Percentiles rank a stretch among this genome's conserved stretches.
Conservation (phyloP, 257 asterid genomes). For the Gentiana straminea region DNA sequence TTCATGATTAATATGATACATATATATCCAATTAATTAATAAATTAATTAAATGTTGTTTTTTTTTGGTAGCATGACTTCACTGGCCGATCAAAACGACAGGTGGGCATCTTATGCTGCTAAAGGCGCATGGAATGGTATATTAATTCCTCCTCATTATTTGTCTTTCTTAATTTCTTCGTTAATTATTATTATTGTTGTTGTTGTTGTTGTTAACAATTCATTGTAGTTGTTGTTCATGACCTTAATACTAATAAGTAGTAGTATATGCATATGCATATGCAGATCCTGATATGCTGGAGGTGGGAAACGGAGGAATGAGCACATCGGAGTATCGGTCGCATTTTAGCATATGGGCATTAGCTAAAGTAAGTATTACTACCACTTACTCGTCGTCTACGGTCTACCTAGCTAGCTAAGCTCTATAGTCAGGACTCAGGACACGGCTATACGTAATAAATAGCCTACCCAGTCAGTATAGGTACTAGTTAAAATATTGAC, state of each 20-base stretch:
- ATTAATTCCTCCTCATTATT: background rate
- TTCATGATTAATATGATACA: too few relatives aligned
- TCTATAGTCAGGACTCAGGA: too few relatives aligned
- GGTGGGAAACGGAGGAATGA: slow-evolving; percentile 97
- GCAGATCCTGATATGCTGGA: slow-evolving; percentile 98
- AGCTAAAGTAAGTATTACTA: slow-evolving; percentile 44
- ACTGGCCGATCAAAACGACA: slow-evolving; percentile 69
- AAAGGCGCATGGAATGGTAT: slow-evolving; percentile 97
- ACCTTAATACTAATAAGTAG: background rate
- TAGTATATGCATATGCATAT: background rate
- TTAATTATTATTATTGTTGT: background rate
- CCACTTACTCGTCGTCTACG: background rate
- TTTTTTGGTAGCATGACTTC: slow-evolving; percentile 52
- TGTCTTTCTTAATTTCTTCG: background rate
- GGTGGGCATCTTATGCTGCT: slow-evolving; percentile 81
- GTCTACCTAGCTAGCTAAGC: too few relatives aligned
- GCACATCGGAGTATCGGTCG: slow-evolving; percentile 55
- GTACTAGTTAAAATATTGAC: too few relatives aligned
- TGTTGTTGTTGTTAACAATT: background rate
- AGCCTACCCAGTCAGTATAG: background rate
- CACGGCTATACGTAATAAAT: too few relatives aligned
- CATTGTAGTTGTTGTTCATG: background rate
- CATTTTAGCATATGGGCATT: slow-evolving; percentile 98
- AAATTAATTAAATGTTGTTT: too few relatives aligned
- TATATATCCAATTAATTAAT: too few relatives aligned